These are phyloP conservation scores for Herpotrichia juniperi DNA, from an alignment of 2,329 filamentous ascomycete species.

Conservation along the genomic window DNA sequence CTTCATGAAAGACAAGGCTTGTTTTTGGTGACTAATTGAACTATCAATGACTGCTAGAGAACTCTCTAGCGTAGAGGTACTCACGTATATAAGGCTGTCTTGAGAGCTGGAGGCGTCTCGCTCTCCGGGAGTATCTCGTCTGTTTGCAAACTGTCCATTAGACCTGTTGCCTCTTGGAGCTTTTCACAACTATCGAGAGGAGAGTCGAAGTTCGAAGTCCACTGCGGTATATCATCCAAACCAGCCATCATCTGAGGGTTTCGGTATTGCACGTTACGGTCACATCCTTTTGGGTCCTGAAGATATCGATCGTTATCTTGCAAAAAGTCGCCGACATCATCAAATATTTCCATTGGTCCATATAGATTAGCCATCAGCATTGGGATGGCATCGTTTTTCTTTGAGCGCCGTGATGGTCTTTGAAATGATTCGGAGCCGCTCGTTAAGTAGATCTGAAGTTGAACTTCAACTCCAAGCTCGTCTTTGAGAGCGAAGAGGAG, in stretches of 20 bases:
- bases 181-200: neutral
- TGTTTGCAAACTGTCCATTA: neutral
- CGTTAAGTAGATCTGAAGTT: neutral
- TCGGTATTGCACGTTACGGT: neutral
- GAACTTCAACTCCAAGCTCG: neutral
- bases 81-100: neutral
- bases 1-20: neutral
- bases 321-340: neutral
- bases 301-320: constrained; percentile 1
- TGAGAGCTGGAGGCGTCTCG: neutral
- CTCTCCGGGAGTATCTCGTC: neutral
- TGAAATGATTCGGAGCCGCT: neutral
- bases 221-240: neutral
- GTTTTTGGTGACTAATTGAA: neutral
- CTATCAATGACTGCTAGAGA: neutral
- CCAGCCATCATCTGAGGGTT: neutral
- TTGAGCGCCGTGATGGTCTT: neutral
- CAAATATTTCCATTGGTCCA: neutral
- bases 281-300: constrained; percentile 1
- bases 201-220: neutral
- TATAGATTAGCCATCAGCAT: neutral
- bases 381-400: neutral
- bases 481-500: neutral
- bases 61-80: neutral
- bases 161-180: neutral